Evolutionary conservation across 768 basidiomycete genomes (phyloP), one percentile per base, ranked within the genome.

Genomic region (Termitomyces sp.): DNA sequence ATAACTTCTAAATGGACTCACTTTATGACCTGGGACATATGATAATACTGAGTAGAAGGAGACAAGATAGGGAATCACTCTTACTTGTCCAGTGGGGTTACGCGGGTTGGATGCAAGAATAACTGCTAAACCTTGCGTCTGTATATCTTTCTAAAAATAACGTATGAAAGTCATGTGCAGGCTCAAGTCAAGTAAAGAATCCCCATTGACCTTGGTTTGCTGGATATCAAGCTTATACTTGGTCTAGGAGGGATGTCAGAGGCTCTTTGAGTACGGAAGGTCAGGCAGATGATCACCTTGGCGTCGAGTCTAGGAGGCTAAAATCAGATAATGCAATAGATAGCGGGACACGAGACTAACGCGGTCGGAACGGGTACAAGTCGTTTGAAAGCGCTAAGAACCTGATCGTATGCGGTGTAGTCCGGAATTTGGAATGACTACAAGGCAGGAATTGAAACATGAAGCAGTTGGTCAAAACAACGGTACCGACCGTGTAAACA

Each of bases 61-160:
- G 12, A 39, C 43, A 21, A 5, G 12, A 47, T 8, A 25, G 10
- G 27, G 17, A 27, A 3, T 34, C 23, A 57, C 62, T n/a, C n/a
- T 81, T 53, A 87, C 84, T 68, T 96, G 94, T n/a, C 95, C 94
- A 1, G 95, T 97, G 3, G 95, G 94, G 67, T 97, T 98, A 53
- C 94, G 85, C n/a, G 95, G 95, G 72, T 97, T 98, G 23, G 91
- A 94, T 0, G 92, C 89, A 43, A 95, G 75, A 55, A 96, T 80
- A 49, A 95, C 92, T 11, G 87, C 82, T 19, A 95, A 75, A 14
- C 93, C 92, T 71, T 94, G 91, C 1, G 80, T 88, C 41, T 74
- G 78, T 55, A 95, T 91, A 62, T 95, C 92, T 75, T 77, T 86
- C 83, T 89, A 57, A 71, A 72, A 65, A 54, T 73, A 30, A 64